These are phyloP conservation scores for Panellus pusillus DNA, from an alignment of 768 basidiomycete species.

Conservation along the genomic window DNA sequence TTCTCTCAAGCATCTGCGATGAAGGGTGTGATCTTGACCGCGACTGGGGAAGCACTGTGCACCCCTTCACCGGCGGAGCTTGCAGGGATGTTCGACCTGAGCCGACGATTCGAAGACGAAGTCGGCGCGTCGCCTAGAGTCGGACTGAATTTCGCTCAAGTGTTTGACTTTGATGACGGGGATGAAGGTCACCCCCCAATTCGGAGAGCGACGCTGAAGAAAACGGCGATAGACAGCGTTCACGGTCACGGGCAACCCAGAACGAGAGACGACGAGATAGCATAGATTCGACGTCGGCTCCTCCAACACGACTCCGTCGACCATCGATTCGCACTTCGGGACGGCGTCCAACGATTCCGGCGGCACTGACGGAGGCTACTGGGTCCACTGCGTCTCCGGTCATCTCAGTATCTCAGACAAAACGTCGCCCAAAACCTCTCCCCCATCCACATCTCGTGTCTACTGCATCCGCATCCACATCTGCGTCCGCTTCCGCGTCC, in stretches of 20 bases:
- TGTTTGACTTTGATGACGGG: slow-evolving; percentile 66
- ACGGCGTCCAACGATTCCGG: slow-evolving; percentile 32
- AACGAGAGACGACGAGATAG: neutral
- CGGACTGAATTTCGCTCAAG: slow-evolving; percentile 73
- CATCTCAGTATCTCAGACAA: slow-evolving; percentile 18
- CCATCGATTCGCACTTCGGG: slow-evolving; percentile 54
- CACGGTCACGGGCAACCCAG: neutral
- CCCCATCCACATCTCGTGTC: slow-evolving; percentile 36
- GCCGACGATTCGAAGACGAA: slow-evolving; percentile 21
- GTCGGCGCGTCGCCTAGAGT: slow-evolving; percentile 59
- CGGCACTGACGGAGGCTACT: slow-evolving; percentile 43
- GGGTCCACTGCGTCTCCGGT: slow-evolving; percentile 21
- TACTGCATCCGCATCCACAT: slow-evolving; percentile 14
- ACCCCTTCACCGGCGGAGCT: slow-evolving; percentile 73
- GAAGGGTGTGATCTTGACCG: slow-evolving; percentile 78
- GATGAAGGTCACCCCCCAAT: slow-evolving; percentile 31
- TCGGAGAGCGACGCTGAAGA: slow-evolving; percentile 21
- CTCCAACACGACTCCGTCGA: slow-evolving; percentile 52
- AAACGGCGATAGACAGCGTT: slow-evolving; percentile 2
- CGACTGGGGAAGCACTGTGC: slow-evolving; percentile 70
- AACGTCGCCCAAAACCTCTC: slow-evolving; percentile 37
- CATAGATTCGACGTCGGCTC: slow-evolving; percentile 21
- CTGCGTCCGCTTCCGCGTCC: slow-evolving; percentile 24
- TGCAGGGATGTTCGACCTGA: slow-evolving; percentile 56
- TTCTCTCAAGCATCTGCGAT: slow-evolving; percentile 51